Evolutionary conservation across 805 yeast species (phyloP).

Genomic region (Candida tammaniensis): DNA sequence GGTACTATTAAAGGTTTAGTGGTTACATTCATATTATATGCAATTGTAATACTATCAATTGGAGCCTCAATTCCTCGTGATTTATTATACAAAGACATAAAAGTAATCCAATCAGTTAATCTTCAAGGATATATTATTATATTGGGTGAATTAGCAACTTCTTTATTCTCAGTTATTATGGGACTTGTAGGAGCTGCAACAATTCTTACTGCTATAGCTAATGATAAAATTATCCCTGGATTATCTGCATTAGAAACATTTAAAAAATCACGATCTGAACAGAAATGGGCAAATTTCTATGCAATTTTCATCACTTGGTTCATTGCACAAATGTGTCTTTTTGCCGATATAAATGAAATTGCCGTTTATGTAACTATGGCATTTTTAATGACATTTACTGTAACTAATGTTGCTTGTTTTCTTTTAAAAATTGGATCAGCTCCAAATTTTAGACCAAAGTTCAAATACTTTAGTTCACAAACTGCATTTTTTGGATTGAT

Average conservation of each 20-base stretch:
- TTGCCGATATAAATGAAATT: constrained; percentile 89
- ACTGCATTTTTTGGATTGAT: constrained; percentile 80
- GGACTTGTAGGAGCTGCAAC: constrained; percentile 96
- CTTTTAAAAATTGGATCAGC: constrained; percentile 85
- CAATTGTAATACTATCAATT: constrained; percentile 76
- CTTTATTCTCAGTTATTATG: constrained; percentile 88
- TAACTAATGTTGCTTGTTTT: constrained; percentile 91
- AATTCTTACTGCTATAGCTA: constrained; percentile 85
- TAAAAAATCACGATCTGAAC: constrained; percentile 39
- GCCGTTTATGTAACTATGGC: constrained; percentile 98
- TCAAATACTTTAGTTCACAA: constrained; percentile 75
- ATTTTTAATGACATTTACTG: constrained; percentile 91
- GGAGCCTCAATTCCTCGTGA: constrained; percentile 80
- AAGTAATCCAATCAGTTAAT: constrained; percentile 80
- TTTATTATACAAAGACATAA: constrained; percentile 73
- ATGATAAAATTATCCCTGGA: constrained; percentile 86
- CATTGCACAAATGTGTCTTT: constrained; percentile 77
- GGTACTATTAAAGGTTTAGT: constrained; percentile 89
- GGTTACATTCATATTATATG: constrained; percentile 73
- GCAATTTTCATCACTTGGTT: constrained; percentile 78
- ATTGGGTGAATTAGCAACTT: constrained; percentile 88
- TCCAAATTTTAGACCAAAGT: constrained; percentile 97
- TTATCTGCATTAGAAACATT: constrained; percentile 47
- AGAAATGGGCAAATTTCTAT: constrained; percentile 54
- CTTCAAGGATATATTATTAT: constrained; percentile 65